Conservation (phyloP, 2,329 filamentous ascomycete genomes). For the Zopfia rhizophila region DNA sequence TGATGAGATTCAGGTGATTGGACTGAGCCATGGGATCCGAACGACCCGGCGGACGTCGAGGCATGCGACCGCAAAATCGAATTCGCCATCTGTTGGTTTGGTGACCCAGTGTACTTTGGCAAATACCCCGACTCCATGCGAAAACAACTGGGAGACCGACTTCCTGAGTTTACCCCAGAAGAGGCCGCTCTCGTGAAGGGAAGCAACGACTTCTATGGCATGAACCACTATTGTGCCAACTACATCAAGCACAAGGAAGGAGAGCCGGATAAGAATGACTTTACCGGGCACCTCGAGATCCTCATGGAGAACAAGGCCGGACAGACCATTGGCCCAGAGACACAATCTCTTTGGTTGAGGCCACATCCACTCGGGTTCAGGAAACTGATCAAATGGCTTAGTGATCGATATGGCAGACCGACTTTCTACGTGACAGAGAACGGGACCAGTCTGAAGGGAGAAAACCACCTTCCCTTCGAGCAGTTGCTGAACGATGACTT, state of each 20-base stretch:
- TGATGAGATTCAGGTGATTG: conserved; percentile 69
- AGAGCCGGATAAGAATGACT: conserved; percentile 71
- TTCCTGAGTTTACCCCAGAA: conserved; percentile 78
- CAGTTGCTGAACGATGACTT: conserved; percentile 84
- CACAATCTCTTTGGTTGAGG: conserved; percentile 82
- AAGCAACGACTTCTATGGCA: conserved; percentile 94
- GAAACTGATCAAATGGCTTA: conserved; percentile 67
- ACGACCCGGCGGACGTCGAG: conserved; percentile 78
- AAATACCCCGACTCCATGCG: conserved; percentile 86
- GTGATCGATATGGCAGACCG: conserved; percentile 77
- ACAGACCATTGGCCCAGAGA: conserved; percentile 81
- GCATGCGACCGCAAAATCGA: conserved; percentile 84
- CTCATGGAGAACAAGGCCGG: conserved; percentile 77
- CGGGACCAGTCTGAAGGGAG: conserved; percentile 83
- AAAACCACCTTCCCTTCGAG: conserved; percentile 78
- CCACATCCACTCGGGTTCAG: conserved; percentile 81
- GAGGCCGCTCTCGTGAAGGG: conserved; percentile 79
- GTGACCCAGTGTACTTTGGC: conserved; percentile 86
- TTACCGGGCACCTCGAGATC: conserved; percentile 78
- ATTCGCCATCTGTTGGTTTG: conserved; percentile 89
- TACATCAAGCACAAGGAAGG: conserved; percentile 79
- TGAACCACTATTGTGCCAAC: conserved; percentile 94
- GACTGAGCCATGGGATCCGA: conserved; percentile 83
- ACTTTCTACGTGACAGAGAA: conserved; percentile 91
- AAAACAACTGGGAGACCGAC: conserved; percentile 79